A percentile compares a stretch with the other conserved stretches of the same genome.
These are phyloP conservation scores for Fonsecaea pugnacius DNA, from an alignment of 2,329 filamentous ascomycete species.

Conservation along the genomic window DNA sequence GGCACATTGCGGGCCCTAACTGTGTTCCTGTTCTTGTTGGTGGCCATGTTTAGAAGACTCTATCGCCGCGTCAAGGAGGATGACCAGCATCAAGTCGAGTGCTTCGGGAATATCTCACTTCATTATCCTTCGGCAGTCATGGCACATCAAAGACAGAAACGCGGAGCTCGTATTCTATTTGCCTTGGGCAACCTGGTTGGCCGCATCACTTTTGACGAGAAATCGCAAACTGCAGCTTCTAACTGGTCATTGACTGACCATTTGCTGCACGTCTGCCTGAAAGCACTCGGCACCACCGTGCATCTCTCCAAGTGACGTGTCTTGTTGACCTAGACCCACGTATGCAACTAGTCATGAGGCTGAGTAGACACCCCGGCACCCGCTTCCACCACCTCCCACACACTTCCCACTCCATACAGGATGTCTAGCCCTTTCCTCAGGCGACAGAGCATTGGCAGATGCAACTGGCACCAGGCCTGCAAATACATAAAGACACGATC, in stretches of 20 bases:
- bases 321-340: neutral
- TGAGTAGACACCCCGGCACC: neutral
- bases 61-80: neutral
- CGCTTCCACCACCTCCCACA: neutral
- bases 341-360: conserved; percentile 7
- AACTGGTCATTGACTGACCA: neutral
- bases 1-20: neutral
- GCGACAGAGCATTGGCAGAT: neutral
- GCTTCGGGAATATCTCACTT: neutral
- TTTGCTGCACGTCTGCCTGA: neutral
- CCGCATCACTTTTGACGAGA: neutral
- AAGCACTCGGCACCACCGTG: neutral
- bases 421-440: neutral
- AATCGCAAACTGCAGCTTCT: neutral
- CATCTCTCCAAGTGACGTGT: neutral
- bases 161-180: neutral
- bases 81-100: neutral
- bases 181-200: neutral
- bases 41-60: neutral
- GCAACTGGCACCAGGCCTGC: neutral
- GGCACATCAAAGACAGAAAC: neutral
- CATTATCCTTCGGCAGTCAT: neutral
- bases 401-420: neutral
- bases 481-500: neutral
- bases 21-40: conserved; percentile 1